Evolutionary conservation across 1,284 basidiomycete species (phyloP).

Genomic region (Cryptococcus neoformans): DNA sequence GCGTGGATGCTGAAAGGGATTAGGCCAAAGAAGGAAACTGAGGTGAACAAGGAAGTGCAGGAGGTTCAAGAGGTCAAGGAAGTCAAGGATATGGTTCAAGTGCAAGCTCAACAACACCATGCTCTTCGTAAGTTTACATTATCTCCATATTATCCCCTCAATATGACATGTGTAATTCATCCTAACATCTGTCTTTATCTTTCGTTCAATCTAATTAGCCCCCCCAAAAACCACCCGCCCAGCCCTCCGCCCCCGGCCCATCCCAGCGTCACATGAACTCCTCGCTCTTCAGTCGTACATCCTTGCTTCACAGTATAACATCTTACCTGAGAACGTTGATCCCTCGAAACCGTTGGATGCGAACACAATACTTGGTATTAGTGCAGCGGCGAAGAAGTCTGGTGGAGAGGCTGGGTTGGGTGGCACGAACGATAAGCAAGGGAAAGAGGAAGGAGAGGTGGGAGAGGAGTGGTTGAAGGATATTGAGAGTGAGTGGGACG

Average conservation of each 20-base stretch:
- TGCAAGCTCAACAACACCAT: too few relatives aligned
- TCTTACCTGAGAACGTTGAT: slow-evolving; percentile 33
- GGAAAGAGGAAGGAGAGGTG: slow-evolving; percentile 14
- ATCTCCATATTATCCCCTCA: too few relatives aligned
- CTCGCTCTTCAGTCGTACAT: slow-evolving; percentile 48
- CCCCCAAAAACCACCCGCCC: slow-evolving; percentile 23
- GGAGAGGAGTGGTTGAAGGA: slow-evolving; percentile 31
- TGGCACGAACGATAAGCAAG: slow-evolving; percentile 9
- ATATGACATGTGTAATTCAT: too few relatives aligned
- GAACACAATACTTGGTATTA: slow-evolving; percentile 33
- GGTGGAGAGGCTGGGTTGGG: neutral
- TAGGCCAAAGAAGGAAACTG: neutral
- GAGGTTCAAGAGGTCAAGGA: too few relatives aligned
- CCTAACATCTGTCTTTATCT: too few relatives aligned
- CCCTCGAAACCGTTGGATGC: slow-evolving; percentile 37
- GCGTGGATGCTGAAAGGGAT: slow-evolving; percentile 12
- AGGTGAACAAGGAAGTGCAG: neutral
- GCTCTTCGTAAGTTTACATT: too few relatives aligned
- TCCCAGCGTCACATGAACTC: slow-evolving; percentile 43
- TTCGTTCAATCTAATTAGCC: neutral
- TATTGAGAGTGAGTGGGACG: slow-evolving; percentile 24
- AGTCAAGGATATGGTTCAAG: too few relatives aligned
- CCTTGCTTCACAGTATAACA: slow-evolving; percentile 32
- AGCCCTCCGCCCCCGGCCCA: slow-evolving; percentile 19
- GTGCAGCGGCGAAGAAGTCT: slow-evolving; percentile 3